These are phyloP conservation scores for Daldinia vernicosa DNA, from an alignment of 495 filamentous ascomycete genomes.

Conservation along the genomic window DNA sequence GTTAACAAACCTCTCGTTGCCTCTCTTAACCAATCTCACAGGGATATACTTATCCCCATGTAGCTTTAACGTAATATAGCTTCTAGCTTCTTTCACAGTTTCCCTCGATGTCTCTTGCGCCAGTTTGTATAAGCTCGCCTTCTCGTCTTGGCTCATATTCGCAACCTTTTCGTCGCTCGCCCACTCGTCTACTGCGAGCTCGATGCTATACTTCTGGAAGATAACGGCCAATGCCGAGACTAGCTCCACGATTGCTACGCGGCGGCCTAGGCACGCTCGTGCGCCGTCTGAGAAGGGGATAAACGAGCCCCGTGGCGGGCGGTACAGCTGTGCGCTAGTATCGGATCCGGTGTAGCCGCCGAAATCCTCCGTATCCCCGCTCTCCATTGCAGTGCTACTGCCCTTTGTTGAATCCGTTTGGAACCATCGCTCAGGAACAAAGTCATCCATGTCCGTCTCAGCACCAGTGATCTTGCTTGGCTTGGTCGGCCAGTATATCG, in stretches of 20 bases:
- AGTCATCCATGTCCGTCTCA: slow-evolving; percentile 56
- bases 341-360: slow-evolving; percentile 64
- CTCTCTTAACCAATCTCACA: slow-evolving; percentile 68
- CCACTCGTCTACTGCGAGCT: slow-evolving; percentile 70
- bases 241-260: slow-evolving; percentile 82
- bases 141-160: slow-evolving; percentile 59
- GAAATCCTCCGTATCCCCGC: slow-evolving; percentile 60
- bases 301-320: slow-evolving; percentile 69
- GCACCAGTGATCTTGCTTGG: slow-evolving; percentile 49
- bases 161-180: slow-evolving; percentile 69
- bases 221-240: slow-evolving; percentile 72
- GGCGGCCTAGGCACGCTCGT: slow-evolving; percentile 72
- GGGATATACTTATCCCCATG: slow-evolving; percentile 62
- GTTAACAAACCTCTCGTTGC: slow-evolving; percentile 66
- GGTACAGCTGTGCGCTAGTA: slow-evolving; percentile 63
- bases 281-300: slow-evolving; percentile 79
- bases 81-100: slow-evolving; percentile 58
- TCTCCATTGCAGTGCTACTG: slow-evolving; percentile 33
- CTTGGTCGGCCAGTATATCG: slow-evolving; percentile 67
- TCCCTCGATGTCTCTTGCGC: slow-evolving; percentile 59
- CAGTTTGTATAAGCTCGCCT: slow-evolving; percentile 61
- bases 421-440: slow-evolving; percentile 59
- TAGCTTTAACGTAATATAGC: slow-evolving; percentile 71
- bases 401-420: slow-evolving; percentile 32
- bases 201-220: slow-evolving; percentile 70